Evolutionary conservation across 331 rosid species (phyloP).

Genomic region (Spiraea crenata): DNA sequence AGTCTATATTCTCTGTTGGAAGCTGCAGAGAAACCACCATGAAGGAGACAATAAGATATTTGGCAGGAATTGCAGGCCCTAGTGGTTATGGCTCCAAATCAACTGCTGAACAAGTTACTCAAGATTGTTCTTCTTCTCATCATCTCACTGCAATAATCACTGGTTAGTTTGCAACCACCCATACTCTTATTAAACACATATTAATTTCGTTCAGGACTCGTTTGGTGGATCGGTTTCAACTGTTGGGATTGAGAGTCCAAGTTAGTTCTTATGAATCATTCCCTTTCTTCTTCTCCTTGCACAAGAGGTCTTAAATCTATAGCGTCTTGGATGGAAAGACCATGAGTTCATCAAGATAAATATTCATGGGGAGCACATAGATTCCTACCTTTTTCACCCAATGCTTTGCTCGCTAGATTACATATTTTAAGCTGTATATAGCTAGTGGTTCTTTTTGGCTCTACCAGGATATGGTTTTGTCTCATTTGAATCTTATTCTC

Average conservation of each 20-base stretch:
- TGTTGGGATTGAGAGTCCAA: too few species aligned
- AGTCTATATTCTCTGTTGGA: slow-evolving; percentile 32
- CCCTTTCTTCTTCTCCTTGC: neutral
- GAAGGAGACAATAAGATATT: slow-evolving; percentile 87
- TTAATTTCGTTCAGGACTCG: neutral
- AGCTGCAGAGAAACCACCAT: slow-evolving; percentile 28
- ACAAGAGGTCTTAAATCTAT: neutral
- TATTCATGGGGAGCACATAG: neutral
- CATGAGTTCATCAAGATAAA: too few species aligned
- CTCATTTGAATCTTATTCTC: slow-evolving; percentile 32
- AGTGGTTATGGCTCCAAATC: slow-evolving; percentile 97
- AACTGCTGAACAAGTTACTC: slow-evolving; percentile 87
- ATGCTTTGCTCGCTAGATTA: neutral
- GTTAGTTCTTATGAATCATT: too few species aligned
- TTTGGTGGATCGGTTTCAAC: too few species aligned
- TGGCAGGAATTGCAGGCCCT: slow-evolving; percentile 96
- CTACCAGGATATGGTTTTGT: slow-evolving; percentile 42
- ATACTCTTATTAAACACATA: neutral
- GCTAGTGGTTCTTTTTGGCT: slow-evolving; percentile 38
- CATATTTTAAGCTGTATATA: neutral
- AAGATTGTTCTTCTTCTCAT: slow-evolving; percentile 39
- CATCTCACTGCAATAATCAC: slow-evolving; percentile 85
- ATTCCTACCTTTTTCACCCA: slow-evolving; percentile 4
- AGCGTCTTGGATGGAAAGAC: neutral
- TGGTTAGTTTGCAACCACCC: slow-evolving; percentile 35